Evolutionary conservation across 495 filamentous ascomycete genomes (phyloP), one percentile per base, ranked within the genome.

Genomic region (Annulohypoxylon stygium): DNA sequence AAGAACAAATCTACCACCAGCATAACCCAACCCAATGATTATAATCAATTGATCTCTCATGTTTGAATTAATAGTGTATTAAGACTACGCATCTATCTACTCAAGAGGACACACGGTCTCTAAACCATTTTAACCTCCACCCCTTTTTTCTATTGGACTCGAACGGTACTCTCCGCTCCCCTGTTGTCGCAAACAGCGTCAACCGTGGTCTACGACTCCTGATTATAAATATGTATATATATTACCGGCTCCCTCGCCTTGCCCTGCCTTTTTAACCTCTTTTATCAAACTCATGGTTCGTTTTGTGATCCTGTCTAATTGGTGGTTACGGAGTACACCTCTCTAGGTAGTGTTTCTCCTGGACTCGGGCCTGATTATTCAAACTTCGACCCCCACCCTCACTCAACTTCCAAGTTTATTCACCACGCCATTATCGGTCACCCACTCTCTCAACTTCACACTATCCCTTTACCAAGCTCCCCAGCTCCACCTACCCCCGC

Each of bases 271-370:
- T 2, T 11, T 2, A 2, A 7, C 1, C 12, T 37, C 55, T n/a
- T 57, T 37, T 37, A n/a, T 57, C 62, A 50, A 59, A 39, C 54
- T 67, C 65, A 18, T 26, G 12, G 33, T 33, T 14, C 54, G 25
- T 30, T 45, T 36, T 25, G 14, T 2, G 4, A 4, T 30, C 23
- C n/a, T 33, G 0, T 45, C 16, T 39, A 39, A 45, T 7, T 0
- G 7, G 12, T 7, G 41, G 14, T 2, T 45, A 7, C 2, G 14
- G 41, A 3, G 14, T 45, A 45, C 41, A 4, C 20, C 34, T 61
- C 39, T 10, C 23, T 14, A 23, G 20, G 20, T 23, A 23, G 20
- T 23, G 20, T 23, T 23, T 1, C 20, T 23, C 20, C 20, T 23
- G 1, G 20, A 23, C 20, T 23, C 1, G 1, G 20, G 20, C 20